Conservation (phyloP, 495 filamentous ascomycete genomes). For the Aspergillus steynii region DNA sequence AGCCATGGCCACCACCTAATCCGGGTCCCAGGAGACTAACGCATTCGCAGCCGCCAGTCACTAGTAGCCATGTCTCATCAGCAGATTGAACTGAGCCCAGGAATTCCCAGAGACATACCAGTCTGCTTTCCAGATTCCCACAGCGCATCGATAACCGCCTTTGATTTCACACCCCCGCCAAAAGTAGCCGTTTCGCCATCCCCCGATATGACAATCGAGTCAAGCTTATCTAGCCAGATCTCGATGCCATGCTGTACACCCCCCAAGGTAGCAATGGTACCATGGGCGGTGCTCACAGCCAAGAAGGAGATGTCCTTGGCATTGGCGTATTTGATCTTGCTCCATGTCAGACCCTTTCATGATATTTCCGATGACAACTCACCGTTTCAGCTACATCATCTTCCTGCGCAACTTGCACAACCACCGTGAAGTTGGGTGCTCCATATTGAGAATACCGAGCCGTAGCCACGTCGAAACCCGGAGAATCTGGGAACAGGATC, state of each 20-base stretch:
- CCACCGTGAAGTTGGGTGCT: slow-evolving; percentile 15
- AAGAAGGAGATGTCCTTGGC: slow-evolving; percentile 18
- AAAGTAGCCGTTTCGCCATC: slow-evolving; percentile 19
- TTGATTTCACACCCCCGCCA: slow-evolving; percentile 19
- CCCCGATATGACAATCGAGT: slow-evolving; percentile 8
- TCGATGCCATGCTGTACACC: slow-evolving; percentile 18
- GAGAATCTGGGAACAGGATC: slow-evolving; percentile 12
- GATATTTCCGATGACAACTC: background rate
- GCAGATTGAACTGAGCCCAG: background rate
- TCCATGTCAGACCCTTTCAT: background rate
- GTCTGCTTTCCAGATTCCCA: slow-evolving; percentile 20
- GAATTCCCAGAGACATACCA: background rate
- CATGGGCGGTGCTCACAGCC: slow-evolving; percentile 20
- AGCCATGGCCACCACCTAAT: slow-evolving; percentile 21
- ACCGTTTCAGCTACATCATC: slow-evolving; percentile 17
- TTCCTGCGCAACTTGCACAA: slow-evolving; percentile 17
- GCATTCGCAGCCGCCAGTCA: slow-evolving; percentile 21
- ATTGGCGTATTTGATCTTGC: slow-evolving; percentile 20
- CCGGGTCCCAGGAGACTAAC: slow-evolving; percentile 19
- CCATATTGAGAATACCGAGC: slow-evolving; percentile 14
- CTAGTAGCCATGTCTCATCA: background rate
- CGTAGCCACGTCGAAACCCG: slow-evolving; percentile 5
- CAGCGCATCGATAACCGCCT: slow-evolving; percentile 8
- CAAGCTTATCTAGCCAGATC: slow-evolving; percentile 21
- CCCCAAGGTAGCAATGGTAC: slow-evolving; percentile 11